These are phyloP conservation scores for Coemansia sp. DNA, from an alignment of 192 early-diverging fungal genomes.

Conservation along the genomic window DNA sequence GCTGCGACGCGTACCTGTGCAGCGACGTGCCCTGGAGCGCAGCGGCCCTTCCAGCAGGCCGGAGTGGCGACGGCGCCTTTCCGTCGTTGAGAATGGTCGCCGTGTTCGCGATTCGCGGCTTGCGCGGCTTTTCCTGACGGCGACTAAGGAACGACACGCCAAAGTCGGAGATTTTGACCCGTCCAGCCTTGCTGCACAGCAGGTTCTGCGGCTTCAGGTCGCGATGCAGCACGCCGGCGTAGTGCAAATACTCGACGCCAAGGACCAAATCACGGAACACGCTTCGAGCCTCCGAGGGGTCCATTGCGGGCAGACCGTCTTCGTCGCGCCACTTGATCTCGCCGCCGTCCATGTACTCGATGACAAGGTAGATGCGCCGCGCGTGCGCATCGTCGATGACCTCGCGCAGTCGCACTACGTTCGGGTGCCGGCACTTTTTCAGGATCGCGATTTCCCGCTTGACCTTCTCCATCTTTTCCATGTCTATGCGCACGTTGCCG, in stretches of 20 bases:
- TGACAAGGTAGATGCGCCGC: conserved; percentile 88
- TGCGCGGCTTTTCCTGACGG: conserved; percentile 12
- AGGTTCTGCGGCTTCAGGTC: conserved; percentile 99
- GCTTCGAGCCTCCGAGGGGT: conserved; percentile 60
- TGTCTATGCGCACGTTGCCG: conserved; percentile 48
- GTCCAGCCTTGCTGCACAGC: conserved; percentile 65
- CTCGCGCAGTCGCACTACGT: conserved; percentile 85
- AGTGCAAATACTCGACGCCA: conserved; percentile 92
- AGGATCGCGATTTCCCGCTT: conserved; percentile 93
- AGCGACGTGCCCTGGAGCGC: conserved; percentile 24
- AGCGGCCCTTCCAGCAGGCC: conserved; percentile 24
- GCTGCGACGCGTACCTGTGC: conserved; percentile 48
- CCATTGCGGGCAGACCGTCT: conserved; percentile 61
- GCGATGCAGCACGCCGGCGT: conserved; percentile 92
- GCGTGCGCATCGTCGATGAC: conserved; percentile 92
- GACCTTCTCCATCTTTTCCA: conserved; percentile 71
- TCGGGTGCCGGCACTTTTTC: conserved; percentile 90
- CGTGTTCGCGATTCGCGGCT: not conserved
- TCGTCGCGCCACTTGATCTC: conserved; percentile 86
- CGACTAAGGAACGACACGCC: conserved; percentile 85
- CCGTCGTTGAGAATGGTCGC: not conserved
- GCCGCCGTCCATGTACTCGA: conserved; percentile 91
- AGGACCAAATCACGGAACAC: conserved; percentile 89
- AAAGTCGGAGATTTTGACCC: conserved; percentile 98
- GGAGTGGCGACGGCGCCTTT: conserved; percentile 28